Evolutionary conservation across 2,329 filamentous ascomycete genomes (phyloP).

Genomic region (Aschersonia sp.): DNA sequence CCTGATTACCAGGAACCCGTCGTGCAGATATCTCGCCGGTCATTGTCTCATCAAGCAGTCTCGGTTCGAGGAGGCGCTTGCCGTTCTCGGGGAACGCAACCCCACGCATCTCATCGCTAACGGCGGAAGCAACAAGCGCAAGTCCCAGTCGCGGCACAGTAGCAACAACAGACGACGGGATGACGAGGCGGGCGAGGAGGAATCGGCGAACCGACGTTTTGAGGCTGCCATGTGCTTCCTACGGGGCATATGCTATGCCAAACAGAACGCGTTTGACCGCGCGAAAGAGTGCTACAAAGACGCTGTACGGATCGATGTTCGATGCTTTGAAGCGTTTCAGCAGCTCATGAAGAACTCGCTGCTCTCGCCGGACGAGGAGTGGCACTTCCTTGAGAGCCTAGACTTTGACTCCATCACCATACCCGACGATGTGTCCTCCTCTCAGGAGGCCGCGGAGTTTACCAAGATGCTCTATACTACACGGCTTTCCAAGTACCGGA

Average conservation of each 20-base stretch:
- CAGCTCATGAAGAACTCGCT: slow-evolving; percentile 95
- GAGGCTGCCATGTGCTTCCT: slow-evolving; percentile 97
- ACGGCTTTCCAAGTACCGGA: slow-evolving; percentile 85
- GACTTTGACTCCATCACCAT: slow-evolving; percentile 76
- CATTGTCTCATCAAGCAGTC: slow-evolving; percentile 90
- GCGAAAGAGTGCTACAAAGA: slow-evolving; percentile 98
- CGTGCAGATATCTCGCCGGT: slow-evolving; percentile 83
- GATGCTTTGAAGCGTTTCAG: slow-evolving; percentile 96
- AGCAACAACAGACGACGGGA: slow-evolving; percentile 16
- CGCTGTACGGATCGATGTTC: slow-evolving; percentile 88
- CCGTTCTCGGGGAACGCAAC: slow-evolving; percentile 79
- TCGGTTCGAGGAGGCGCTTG: slow-evolving; percentile 77
- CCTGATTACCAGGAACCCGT: slow-evolving; percentile 64
- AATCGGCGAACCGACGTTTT: slow-evolving; percentile 63
- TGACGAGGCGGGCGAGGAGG: slow-evolving; percentile 39
- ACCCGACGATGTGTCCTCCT: slow-evolving; percentile 46
- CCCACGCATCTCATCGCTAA: slow-evolving; percentile 74
- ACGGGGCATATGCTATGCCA: slow-evolving; percentile 84
- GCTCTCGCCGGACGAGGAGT: slow-evolving; percentile 78
- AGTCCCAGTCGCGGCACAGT: slow-evolving; percentile 19
- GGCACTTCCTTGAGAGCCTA: slow-evolving; percentile 74
- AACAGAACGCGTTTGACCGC: slow-evolving; percentile 92
- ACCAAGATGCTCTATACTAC: slow-evolving; percentile 95
- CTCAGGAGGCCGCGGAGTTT: slow-evolving; percentile 84
- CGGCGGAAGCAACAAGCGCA: slow-evolving; percentile 22